Evolutionary conservation across 768 basidiomycete species (phyloP).

Genomic region (Crassisporium funariophilum): DNA sequence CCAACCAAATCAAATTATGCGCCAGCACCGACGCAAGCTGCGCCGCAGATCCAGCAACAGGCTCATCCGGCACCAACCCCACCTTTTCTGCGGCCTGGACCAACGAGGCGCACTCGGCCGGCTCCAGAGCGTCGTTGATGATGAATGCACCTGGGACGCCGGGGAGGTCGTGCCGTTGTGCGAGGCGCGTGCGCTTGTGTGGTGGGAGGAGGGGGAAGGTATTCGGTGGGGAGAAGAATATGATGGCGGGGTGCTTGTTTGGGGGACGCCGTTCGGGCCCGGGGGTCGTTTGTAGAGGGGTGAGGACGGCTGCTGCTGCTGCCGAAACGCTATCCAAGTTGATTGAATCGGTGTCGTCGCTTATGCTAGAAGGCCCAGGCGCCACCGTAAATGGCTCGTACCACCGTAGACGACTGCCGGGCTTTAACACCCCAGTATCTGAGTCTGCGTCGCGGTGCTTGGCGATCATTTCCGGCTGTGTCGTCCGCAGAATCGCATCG

Average conservation of each 20-base stretch:
- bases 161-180: slow-evolving; percentile 40
- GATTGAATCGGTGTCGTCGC: slow-evolving; percentile 2
- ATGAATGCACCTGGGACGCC: slow-evolving; percentile 50
- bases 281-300: slow-evolving; percentile 37
- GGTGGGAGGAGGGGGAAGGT: slow-evolving; percentile 32
- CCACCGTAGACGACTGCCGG: slow-evolving; percentile 35
- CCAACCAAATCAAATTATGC: slow-evolving; percentile 56
- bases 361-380: slow-evolving; percentile 10
- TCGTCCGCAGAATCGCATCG: slow-evolving; percentile 51
- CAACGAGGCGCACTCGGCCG: slow-evolving; percentile 45
- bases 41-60: slow-evolving; percentile 45
- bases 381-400: slow-evolving; percentile 34
- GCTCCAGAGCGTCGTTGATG: slow-evolving; percentile 48
- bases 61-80: slow-evolving; percentile 54
- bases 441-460: slow-evolving; percentile 7
- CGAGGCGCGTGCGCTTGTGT: slow-evolving; percentile 24
- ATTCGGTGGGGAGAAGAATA: slow-evolving; percentile 43
- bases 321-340: slow-evolving; percentile 17
- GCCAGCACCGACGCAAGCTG: slow-evolving; percentile 48
- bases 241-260: slow-evolving; percentile 52
- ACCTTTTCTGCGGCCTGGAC: slow-evolving; percentile 47
- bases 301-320: slow-evolving; percentile 20
- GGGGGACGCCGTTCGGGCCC: slow-evolving; percentile 54
- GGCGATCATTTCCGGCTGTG: slow-evolving; percentile 36
- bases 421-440: slow-evolving; percentile 23